Conservation (phyloP, 495 filamentous ascomycete genomes). For the Aspergillus affinis region DNA sequence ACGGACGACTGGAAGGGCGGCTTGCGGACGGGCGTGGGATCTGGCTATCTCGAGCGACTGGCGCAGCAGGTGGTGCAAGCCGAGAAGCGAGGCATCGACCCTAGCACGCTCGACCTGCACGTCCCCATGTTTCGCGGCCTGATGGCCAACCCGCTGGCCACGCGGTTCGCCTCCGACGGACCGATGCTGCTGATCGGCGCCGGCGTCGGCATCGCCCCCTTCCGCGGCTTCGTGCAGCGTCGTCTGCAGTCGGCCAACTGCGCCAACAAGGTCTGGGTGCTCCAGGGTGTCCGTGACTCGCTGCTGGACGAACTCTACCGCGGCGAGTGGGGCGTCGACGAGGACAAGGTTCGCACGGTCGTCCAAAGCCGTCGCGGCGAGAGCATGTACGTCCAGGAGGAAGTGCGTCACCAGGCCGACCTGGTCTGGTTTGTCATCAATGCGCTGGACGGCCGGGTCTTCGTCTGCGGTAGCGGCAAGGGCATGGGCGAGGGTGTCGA, state of each 20-base stretch:
- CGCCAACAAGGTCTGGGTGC: slow-evolving; percentile 98
- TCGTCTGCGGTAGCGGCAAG: slow-evolving; percentile 90
- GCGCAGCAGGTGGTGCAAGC: slow-evolving; percentile 67
- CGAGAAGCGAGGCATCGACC: slow-evolving; percentile 53
- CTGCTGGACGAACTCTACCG: slow-evolving; percentile 92
- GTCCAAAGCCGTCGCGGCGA: slow-evolving; percentile 81
- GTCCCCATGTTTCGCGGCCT: slow-evolving; percentile 97
- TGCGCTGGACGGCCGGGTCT: slow-evolving; percentile 85
- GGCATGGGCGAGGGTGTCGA: slow-evolving; percentile 99
- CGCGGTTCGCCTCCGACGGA: slow-evolving; percentile 83
- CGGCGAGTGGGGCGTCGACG: slow-evolving; percentile 93
- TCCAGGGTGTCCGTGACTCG: slow-evolving; percentile 93
- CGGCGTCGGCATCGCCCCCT: slow-evolving; percentile 94
- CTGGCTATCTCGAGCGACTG: slow-evolving; percentile 82
- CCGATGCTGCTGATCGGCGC: slow-evolving; percentile 98
- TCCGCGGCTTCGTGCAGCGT: slow-evolving; percentile 95
- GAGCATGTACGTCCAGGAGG: slow-evolving; percentile 83
- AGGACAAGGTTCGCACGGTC: slow-evolving; percentile 88
- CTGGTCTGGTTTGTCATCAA: slow-evolving; percentile 97
- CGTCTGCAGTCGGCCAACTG: slow-evolving; percentile 94
- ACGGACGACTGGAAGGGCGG: slow-evolving; percentile 74
- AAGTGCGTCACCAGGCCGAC: slow-evolving; percentile 83
- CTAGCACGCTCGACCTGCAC: slow-evolving; percentile 58
- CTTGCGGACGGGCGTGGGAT: slow-evolving; percentile 66
- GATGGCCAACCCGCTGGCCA: slow-evolving; percentile 96